These are phyloP conservation scores for Rhexocercosporidium sp. DNA, from an alignment of 2,329 filamentous ascomycete species.

Conservation along the genomic window DNA sequence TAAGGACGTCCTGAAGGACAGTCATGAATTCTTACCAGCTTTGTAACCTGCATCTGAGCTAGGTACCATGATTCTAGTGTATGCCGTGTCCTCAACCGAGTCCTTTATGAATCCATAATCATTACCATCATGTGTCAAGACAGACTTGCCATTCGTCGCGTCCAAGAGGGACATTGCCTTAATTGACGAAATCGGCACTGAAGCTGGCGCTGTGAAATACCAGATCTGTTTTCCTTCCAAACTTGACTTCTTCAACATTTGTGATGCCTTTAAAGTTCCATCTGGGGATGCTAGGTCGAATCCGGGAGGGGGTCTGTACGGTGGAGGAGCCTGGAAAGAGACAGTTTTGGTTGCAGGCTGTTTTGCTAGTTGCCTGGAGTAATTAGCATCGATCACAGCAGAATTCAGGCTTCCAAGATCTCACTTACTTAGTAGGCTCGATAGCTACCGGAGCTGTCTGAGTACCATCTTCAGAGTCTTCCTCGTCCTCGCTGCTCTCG, in stretches of 20 bases:
- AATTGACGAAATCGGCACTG: constrained; percentile 70
- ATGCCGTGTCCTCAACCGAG: constrained; percentile 53
- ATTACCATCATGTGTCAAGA: constrained; percentile 67
- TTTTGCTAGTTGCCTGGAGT: constrained; percentile 25
- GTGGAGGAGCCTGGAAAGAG: constrained; percentile 22
- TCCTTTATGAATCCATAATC: constrained; percentile 66
- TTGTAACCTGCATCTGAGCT: constrained; percentile 59
- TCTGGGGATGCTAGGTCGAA: constrained; percentile 33
- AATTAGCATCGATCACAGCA: neutral
- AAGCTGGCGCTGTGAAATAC: constrained; percentile 78
- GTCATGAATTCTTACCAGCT: constrained; percentile 51
- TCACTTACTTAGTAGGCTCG: constrained; percentile 23
- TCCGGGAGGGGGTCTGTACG: constrained; percentile 37
- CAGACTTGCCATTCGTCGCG: constrained; percentile 54
- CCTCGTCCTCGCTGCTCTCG: constrained; percentile 46
- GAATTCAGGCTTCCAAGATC: neutral
- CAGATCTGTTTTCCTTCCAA: constrained; percentile 76
- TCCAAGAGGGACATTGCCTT: constrained; percentile 68
- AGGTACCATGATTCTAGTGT: constrained; percentile 67
- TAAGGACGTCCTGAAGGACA: neutral
- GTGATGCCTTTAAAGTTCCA: constrained; percentile 37
- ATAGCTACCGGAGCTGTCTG: constrained; percentile 31
- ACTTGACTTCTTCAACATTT: constrained; percentile 62
- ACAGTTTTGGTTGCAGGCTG: constrained; percentile 24
- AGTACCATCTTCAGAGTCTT: constrained; percentile 40